phyloP scores from a whole-genome alignment of 495 filamentous ascomycete species.

The Aspergillus egyptiacus region DNA sequence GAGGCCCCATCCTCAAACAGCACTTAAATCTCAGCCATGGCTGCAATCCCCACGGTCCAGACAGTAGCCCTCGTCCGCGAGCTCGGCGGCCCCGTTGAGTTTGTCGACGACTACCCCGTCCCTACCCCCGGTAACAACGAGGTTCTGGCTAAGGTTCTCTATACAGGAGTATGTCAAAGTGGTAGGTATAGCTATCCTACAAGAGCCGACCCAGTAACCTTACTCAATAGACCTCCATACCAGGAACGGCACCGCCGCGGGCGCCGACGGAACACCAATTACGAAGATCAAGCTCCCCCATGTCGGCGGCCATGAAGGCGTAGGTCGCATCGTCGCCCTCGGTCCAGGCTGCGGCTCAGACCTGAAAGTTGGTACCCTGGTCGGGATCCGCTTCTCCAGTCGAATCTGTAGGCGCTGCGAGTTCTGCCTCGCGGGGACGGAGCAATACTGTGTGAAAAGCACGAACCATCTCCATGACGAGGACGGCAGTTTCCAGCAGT shows the following conservation, averaged over 20 bases:
- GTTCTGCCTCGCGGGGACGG: conserved; percentile 41
- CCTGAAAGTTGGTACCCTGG: conserved; percentile 35
- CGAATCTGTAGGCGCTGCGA: conserved; percentile 44
- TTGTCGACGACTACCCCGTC: conserved; percentile 43
- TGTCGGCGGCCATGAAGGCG: conserved; percentile 46
- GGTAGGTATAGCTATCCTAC: neutral
- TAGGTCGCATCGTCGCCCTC: conserved; percentile 38
- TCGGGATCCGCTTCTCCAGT: conserved; percentile 44
- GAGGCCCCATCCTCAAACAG: neutral
- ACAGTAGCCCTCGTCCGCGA: conserved; percentile 41
- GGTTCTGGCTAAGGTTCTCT: conserved; percentile 45
- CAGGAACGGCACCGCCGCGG: conserved; percentile 39
- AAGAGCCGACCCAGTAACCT: neutral
- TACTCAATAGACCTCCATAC: conserved; percentile 40
- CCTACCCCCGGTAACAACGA: conserved; percentile 38
- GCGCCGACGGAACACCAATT: conserved; percentile 39
- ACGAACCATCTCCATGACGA: conserved; percentile 48
- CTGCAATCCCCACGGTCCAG: conserved; percentile 30
- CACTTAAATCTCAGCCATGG: conserved; percentile 16
- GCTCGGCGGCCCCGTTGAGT: conserved; percentile 41
- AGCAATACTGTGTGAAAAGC: conserved; percentile 40
- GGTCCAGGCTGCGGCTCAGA: conserved; percentile 19
- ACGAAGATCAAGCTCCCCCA: conserved; percentile 45
- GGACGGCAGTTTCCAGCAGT: conserved; percentile 45
- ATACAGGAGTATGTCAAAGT: conserved; percentile 46